phyloP scores from a whole-genome alignment of 768 basidiomycete genomes.

The Phaeolepiota aurea region DNA sequence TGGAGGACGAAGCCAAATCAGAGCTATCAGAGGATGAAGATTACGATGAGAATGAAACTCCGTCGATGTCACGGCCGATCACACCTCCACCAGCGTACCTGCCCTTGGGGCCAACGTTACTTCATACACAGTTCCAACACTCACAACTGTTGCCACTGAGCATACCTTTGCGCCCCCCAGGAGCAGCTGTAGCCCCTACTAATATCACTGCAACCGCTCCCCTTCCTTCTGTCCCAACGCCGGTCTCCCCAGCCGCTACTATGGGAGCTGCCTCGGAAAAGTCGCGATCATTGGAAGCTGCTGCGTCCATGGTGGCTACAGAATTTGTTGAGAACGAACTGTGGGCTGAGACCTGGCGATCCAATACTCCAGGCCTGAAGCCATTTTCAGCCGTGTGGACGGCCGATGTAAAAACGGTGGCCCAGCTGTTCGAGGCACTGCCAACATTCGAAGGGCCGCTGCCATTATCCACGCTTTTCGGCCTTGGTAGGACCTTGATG shows the following conservation, averaged over 20 bases:
- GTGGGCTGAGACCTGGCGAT: conserved; percentile 63
- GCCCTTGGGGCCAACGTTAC: conserved; percentile 59
- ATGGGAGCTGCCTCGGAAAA: conserved; percentile 59
- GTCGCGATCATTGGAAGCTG: conserved; percentile 58
- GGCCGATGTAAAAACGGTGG: conserved; percentile 41
- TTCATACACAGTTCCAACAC: conserved; percentile 66
- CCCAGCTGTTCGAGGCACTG: conserved; percentile 31
- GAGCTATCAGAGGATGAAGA: conserved; percentile 25
- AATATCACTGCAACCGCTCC: conserved; percentile 29
- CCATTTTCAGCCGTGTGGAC: conserved; percentile 42
- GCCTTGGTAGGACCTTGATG: conserved; percentile 18
- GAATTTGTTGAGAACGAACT: conserved; percentile 69
- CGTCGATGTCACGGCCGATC: conserved; percentile 39
- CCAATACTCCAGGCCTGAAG: conserved; percentile 20
- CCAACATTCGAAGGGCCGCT: conserved; percentile 29
- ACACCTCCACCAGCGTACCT: conserved; percentile 70
- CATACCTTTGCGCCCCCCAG: conserved; percentile 52
- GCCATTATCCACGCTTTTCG: conserved; percentile 36
- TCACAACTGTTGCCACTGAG: conserved; percentile 52
- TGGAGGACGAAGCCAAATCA: conserved; percentile 18
- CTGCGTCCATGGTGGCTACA: conserved; percentile 50
- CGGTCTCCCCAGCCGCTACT: conserved; percentile 73
- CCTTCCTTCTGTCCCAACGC: conserved; percentile 56
- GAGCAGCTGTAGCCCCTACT: conserved; percentile 37
- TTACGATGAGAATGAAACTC: conserved; percentile 29